Conservation (phyloP, 148 eudicot species). For the Spergularia marina region DNA sequence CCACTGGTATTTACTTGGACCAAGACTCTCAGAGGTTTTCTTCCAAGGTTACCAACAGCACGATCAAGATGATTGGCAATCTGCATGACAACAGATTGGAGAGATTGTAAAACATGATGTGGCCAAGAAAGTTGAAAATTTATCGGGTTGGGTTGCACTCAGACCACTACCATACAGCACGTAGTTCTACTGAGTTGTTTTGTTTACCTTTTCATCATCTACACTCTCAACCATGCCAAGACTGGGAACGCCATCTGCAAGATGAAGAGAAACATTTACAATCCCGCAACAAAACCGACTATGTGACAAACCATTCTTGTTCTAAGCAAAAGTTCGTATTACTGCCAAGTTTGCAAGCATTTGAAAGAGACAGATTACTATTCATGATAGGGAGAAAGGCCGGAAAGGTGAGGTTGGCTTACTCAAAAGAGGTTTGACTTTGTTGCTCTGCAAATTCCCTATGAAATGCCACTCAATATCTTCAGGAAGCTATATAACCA, state of each 20-base stretch:
- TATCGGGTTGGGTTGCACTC: neutral
- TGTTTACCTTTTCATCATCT: slow-evolving; percentile 90
- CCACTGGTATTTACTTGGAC: slow-evolving; percentile 99
- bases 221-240: slow-evolving; percentile 93
- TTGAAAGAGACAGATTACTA: neutral
- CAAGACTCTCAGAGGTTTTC: slow-evolving; percentile 78
- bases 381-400: neutral
- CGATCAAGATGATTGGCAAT: slow-evolving; percentile 94
- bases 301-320: neutral
- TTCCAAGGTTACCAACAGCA: slow-evolving; percentile 65
- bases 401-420: slow-evolving; percentile 26
- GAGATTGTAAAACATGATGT: neutral
- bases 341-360: neutral
- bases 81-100: slow-evolving; percentile 35
- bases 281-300: neutral
- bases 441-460: slow-evolving; percentile 97
- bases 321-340: neutral
- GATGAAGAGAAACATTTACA: slow-evolving; percentile 4
- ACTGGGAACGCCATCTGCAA: slow-evolving; percentile 80
- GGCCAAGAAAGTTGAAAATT: neutral
- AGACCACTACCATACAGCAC: neutral
- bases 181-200: neutral
- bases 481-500: slow-evolving; percentile 67
- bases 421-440: slow-evolving; percentile 90
- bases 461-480: slow-evolving; percentile 98